Evolutionary conservation across 2,329 filamentous ascomycete species (phyloP).

Genomic region (Chaetomiaceae sp.): DNA sequence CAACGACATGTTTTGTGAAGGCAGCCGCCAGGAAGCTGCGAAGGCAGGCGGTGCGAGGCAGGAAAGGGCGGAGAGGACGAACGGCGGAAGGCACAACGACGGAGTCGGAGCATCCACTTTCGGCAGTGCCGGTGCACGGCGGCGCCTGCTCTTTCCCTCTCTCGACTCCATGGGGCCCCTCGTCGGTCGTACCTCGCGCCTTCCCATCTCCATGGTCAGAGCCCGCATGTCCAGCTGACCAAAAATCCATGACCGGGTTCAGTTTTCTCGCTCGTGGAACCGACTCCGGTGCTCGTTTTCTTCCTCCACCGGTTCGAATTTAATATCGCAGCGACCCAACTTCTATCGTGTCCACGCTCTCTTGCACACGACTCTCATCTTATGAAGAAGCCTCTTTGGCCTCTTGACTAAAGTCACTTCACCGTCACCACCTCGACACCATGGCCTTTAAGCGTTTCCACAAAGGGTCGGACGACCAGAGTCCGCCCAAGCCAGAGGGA

Average conservation of each 20-base stretch:
- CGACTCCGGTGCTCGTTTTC: neutral
- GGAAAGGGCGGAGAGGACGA: no score
- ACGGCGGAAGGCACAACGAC: slow-evolving; percentile 3
- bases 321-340: neutral
- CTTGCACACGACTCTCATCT: neutral
- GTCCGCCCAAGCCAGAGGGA: neutral
- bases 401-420: neutral
- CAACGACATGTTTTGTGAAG: neutral
- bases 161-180: slow-evolving; percentile 11
- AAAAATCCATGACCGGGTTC: neutral
- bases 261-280: neutral
- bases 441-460: slow-evolving; percentile 9
- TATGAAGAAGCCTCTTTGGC: neutral
- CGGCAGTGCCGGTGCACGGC: slow-evolving; percentile 8
- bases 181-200: slow-evolving; percentile 3
- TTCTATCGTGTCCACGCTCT: neutral
- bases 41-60: no score
- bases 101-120: slow-evolving; percentile 4
- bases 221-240: slow-evolving; percentile 7
- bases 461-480: neutral
- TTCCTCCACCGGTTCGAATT: slow-evolving; percentile 1
- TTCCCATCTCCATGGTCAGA: neutral
- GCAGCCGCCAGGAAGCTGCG: neutral
- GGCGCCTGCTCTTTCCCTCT: neutral
- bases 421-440: neutral